Percentiles rank a stretch among this genome's conserved stretches.
Evolutionary conservation across 495 filamentous ascomycete species (phyloP).

Genomic region (Bathelium albidoporum): DNA sequence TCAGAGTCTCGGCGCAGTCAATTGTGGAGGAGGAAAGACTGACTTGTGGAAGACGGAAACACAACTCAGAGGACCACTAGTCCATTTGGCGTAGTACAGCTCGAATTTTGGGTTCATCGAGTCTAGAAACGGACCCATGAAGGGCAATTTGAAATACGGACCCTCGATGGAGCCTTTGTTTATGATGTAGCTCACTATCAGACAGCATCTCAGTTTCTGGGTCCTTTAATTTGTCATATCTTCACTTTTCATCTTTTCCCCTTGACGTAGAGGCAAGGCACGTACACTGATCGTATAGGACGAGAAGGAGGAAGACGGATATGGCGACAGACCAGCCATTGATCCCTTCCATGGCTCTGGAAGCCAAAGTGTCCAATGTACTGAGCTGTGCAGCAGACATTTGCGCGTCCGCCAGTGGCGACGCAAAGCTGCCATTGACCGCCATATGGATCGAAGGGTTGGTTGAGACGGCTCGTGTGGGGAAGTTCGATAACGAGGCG

Average conservation of each 20-base stretch:
- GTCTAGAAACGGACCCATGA: conserved; percentile 90
- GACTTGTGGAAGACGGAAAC: conserved; percentile 99
- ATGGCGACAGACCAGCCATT: conserved; percentile 53
- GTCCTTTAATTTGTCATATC: too few relatives aligned
- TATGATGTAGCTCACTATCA: conserved; percentile 67
- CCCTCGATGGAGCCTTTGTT: conserved; percentile 81
- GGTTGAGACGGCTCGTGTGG: neutral
- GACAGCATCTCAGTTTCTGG: too few relatives aligned
- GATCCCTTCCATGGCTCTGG: conserved; percentile 40
- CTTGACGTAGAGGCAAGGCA: neutral
- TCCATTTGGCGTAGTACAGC: conserved; percentile 85
- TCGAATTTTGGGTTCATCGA: conserved; percentile 87
- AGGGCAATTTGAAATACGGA: conserved; percentile 75
- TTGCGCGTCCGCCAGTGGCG: conserved; percentile 53
- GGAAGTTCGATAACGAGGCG: neutral
- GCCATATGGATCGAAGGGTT: conserved; percentile 41
- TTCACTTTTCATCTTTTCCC: neutral
- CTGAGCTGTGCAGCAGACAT: conserved; percentile 41
- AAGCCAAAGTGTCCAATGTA: conserved; percentile 20
- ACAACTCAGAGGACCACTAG: conserved; percentile 82
- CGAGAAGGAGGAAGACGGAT: conserved; percentile 55
- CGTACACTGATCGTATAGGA: conserved; percentile 78
- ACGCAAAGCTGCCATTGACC: conserved; percentile 62
- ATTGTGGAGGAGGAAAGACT: too few relatives aligned
- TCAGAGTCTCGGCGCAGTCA: too few relatives aligned